Conservation (phyloP, 148 eudicot genomes). For the Polygonum aviculare region DNA sequence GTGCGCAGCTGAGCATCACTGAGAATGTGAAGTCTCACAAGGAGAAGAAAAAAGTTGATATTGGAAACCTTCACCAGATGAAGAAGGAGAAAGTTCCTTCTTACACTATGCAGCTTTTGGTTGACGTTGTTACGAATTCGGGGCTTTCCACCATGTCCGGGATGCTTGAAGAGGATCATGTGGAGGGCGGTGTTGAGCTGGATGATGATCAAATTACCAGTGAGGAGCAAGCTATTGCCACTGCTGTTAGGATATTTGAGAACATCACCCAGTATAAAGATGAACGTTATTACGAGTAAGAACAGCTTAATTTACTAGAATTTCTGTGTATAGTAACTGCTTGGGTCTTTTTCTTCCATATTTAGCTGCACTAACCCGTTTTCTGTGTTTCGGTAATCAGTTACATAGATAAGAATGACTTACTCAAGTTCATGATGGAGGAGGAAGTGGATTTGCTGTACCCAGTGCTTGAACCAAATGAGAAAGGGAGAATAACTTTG, state of each 20-base stretch:
- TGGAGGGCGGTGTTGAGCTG: conserved; percentile 52
- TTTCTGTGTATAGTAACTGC: background rate
- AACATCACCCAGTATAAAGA: conserved; percentile 38
- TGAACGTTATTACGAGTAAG: conserved; percentile 14
- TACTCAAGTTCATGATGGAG: conserved; percentile 57
- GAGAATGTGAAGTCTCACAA: conserved; percentile 19
- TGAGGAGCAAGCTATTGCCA: conserved; percentile 82
- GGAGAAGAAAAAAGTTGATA: conserved; percentile 50
- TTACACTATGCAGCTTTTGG: conserved; percentile 77
- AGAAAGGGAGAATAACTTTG: conserved; percentile 40
- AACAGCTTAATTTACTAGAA: background rate
- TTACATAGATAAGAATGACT: conserved; percentile 51
- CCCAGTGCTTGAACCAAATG: conserved; percentile 51
- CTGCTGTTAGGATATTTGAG: conserved; percentile 55
- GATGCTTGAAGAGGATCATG: conserved; percentile 41
- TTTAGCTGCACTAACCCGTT: background rate
- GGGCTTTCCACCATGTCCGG: conserved; percentile 68
- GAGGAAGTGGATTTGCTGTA: conserved; percentile 61
- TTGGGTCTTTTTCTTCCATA: background rate
- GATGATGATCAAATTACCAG: conserved; percentile 62
- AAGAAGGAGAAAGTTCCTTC: conserved; percentile 78
- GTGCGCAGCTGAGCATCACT: conserved; percentile 33
- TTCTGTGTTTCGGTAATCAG: conserved; percentile 18
- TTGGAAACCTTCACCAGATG: conserved; percentile 60
- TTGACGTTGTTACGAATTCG: conserved; percentile 64